Percentiles rank a stretch among this genome's conserved stretches.
phyloP scores from a whole-genome alignment of 306 rosid genomes.

The Citrullus mucosospermus region DNA sequence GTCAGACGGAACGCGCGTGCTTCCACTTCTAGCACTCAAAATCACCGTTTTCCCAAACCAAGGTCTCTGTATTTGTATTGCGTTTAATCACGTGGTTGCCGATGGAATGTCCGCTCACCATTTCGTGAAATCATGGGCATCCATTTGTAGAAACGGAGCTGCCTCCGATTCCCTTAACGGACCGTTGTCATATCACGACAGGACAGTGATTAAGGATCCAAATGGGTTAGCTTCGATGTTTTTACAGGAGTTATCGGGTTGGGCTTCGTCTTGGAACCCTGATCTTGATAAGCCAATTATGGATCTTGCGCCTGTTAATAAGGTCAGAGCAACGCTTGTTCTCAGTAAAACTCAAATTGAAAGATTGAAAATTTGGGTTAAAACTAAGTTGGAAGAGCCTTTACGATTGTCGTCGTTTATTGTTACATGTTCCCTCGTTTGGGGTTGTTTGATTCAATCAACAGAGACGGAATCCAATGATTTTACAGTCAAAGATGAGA shows the following conservation, averaged over 20 bases:
- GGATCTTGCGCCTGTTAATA: background rate
- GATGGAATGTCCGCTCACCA: conserved; percentile 19
- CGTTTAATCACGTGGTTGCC: conserved; percentile 15
- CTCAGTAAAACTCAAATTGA: conserved; percentile 10
- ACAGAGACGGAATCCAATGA: background rate
- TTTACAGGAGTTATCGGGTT: background rate
- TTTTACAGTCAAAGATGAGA: background rate
- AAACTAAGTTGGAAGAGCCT: background rate
- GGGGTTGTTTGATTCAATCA: conserved; percentile 19
- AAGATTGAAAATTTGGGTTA: conserved; percentile 11
- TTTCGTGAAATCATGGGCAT: conserved; percentile 28
- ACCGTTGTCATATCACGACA: background rate
- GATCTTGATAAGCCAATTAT: background rate
- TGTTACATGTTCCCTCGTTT: conserved; percentile 13
- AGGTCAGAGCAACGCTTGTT: conserved; percentile 10
- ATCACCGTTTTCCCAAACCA: conserved; percentile 20
- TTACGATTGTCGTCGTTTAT: conserved; percentile 15
- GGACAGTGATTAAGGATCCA: background rate
- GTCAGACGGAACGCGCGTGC: background rate
- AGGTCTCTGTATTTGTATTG: conserved; percentile 9
- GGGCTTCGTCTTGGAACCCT: background rate
- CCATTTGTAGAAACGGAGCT: background rate
- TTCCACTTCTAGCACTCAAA: conserved; percentile 15
- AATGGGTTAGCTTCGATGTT: background rate
- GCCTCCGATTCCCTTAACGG: background rate